Percentiles rank a stretch among this genome's conserved stretches.
Evolutionary conservation across 2,329 filamentous ascomycete genomes (phyloP).

Genomic region (Aureobasidium sp.): DNA sequence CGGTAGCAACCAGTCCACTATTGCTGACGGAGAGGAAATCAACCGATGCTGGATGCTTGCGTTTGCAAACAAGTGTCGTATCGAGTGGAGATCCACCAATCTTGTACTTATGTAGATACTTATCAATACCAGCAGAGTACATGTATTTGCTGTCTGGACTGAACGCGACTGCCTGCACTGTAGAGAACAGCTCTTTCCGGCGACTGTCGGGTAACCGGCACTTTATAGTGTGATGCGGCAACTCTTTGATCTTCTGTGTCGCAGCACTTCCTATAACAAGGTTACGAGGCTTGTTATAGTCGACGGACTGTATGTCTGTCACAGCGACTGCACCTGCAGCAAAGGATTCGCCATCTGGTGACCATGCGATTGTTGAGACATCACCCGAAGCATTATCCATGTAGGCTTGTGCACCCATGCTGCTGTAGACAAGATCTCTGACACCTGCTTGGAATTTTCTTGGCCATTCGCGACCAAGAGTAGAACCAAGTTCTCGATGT

Average conservation of each 20-base stretch:
- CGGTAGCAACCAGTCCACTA: slow-evolving; percentile 40
- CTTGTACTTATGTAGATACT: slow-evolving; percentile 10
- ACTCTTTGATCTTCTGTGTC: slow-evolving; percentile 37
- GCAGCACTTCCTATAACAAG: slow-evolving; percentile 43
- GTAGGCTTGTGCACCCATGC: slow-evolving; percentile 35
- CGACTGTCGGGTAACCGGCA: slow-evolving; percentile 36
- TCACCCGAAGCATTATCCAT: slow-evolving; percentile 53
- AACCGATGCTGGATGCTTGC: slow-evolving; percentile 40
- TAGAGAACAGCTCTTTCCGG: slow-evolving; percentile 47
- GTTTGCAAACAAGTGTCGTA: not conserved
- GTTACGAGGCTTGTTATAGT: slow-evolving; percentile 52
- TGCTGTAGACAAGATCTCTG: slow-evolving; percentile 17
- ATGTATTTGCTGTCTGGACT: slow-evolving; percentile 35
- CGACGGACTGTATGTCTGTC: slow-evolving; percentile 46
- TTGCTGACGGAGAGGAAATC: slow-evolving; percentile 42
- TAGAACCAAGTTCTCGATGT: slow-evolving; percentile 1
- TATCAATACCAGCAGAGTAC: slow-evolving; percentile 27
- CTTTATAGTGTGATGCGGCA: slow-evolving; percentile 43
- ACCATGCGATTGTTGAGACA: slow-evolving; percentile 49
- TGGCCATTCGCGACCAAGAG: not conserved
- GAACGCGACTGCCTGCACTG: slow-evolving; percentile 48
- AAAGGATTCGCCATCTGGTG: slow-evolving; percentile 44
- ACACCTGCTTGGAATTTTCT: not conserved
- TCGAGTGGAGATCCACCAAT: not conserved
- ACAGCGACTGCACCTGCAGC: slow-evolving; percentile 49